These are phyloP conservation scores for Asparagopsis taxiformis DNA, from an alignment of 31 red algal genomes.

Conservation along the genomic window DNA sequence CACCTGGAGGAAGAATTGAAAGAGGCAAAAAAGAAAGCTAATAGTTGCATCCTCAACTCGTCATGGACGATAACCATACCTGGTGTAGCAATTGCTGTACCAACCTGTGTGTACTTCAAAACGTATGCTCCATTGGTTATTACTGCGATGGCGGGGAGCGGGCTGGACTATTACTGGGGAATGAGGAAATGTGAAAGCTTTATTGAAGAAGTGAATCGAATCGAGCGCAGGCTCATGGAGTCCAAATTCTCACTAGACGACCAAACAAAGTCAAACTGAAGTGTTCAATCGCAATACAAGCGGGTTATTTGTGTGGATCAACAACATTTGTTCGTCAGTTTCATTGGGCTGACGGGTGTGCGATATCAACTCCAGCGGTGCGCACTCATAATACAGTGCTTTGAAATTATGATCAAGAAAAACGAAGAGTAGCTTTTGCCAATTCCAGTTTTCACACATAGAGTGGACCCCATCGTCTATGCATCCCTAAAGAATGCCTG, in stretches of 20 bases:
- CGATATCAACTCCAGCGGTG: too few species aligned
- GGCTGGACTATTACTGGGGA: constrained; percentile 50
- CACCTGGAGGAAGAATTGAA: constrained; percentile 11
- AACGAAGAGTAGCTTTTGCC: too few species aligned
- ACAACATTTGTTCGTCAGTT: too few species aligned
- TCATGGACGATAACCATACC: constrained; percentile 52
- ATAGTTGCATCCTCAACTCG: constrained; percentile 37
- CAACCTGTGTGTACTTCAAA: constrained; percentile 16
- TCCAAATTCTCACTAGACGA: constrained; percentile 1
- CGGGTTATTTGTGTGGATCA: too few species aligned
- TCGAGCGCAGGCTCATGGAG: constrained; percentile 32
- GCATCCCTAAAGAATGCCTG: too few species aligned
- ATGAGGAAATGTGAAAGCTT: constrained; percentile 42
- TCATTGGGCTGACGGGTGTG: too few species aligned
- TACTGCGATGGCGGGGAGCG: constrained; percentile 25
- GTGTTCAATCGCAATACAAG: too few species aligned
- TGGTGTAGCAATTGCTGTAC: constrained; percentile 26
- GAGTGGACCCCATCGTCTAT: too few species aligned
- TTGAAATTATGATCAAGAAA: too few species aligned
- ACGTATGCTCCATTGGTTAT: constrained; percentile 56
- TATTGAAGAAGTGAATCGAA: constrained; percentile 30
- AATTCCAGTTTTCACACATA: too few species aligned
- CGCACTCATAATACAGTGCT: too few species aligned
- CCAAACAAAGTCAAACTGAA: not conserved
- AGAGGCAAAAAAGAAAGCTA: constrained; percentile 28